Conservation (phyloP, 2,329 filamentous ascomycete genomes). For the Xylaria arbuscula region DNA sequence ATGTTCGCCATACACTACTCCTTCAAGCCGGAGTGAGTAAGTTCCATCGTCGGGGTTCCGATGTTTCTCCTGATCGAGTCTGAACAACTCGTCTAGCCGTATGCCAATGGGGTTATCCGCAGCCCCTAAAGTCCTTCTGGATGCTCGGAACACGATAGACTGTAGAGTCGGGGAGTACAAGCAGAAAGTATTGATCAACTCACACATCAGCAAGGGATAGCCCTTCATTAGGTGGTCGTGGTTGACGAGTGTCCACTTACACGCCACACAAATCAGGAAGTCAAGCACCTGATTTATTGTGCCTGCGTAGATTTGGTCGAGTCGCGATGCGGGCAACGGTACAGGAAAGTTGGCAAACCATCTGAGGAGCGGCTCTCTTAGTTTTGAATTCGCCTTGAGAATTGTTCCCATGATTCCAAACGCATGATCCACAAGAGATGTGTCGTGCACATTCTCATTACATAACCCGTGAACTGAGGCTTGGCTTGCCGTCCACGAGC, state of each 20-base stretch:
- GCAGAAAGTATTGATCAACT: conserved; percentile 61
- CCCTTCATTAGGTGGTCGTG: conserved; percentile 52
- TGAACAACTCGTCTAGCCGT: conserved; percentile 53
- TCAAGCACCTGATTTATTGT: conserved; percentile 53
- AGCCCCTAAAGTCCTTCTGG: conserved; percentile 59
- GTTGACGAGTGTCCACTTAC: conserved; percentile 54
- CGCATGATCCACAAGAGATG: conserved; percentile 47
- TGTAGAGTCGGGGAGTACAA: conserved; percentile 65
- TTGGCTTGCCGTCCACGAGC: conserved; percentile 61
- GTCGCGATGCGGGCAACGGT: conserved; percentile 33
- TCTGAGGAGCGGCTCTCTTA: conserved; percentile 45
- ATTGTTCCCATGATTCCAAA: conserved; percentile 52
- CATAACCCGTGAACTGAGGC: conserved; percentile 52
- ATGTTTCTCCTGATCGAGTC: conserved; percentile 50
- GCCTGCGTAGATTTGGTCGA: conserved; percentile 37
- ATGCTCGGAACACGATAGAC: conserved; percentile 63
- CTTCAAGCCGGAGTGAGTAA: conserved; percentile 29
- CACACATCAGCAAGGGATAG: conserved; percentile 67
- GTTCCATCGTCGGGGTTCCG: conserved; percentile 39
- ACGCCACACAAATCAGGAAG: conserved; percentile 58
- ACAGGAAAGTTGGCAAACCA: conserved; percentile 56
- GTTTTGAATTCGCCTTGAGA: conserved; percentile 53
- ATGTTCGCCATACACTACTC: conserved; percentile 38
- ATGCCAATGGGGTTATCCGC: conserved; percentile 50
- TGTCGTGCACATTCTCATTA: conserved; percentile 44